Percentiles rank a stretch among this genome's conserved stretches.
phyloP scores from a whole-genome alignment of 2,329 filamentous ascomycete genomes.

The Fusarium globosum region DNA sequence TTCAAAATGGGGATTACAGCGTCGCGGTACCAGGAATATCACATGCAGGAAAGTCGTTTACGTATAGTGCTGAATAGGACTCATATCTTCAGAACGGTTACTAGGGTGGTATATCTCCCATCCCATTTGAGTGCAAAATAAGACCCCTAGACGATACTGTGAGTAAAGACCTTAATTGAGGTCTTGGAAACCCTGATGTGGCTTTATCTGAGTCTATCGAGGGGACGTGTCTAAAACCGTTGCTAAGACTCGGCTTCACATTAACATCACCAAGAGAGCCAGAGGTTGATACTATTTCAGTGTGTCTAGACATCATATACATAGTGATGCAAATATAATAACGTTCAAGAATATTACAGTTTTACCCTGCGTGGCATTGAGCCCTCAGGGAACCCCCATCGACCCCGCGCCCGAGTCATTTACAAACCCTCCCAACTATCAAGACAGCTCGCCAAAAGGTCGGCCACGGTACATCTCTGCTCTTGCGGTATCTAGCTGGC shows the following conservation, averaged over 20 bases:
- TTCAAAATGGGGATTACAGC: too few species aligned
- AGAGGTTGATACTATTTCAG: neutral
- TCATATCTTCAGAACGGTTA: too few species aligned
- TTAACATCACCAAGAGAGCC: accelerated
- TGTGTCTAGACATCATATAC: neutral
- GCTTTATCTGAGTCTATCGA: neutral
- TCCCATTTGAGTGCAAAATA: too few species aligned
- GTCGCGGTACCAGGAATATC: too few species aligned
- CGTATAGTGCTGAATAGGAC: too few species aligned
- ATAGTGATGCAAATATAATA: neutral
- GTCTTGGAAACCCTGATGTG: neutral
- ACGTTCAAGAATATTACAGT: neutral
- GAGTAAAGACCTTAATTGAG: accelerated
- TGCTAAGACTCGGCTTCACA: neutral
- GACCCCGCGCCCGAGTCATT: neutral
- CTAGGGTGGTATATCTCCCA: too few species aligned
- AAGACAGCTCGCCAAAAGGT: neutral
- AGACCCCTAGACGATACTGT: accelerated
- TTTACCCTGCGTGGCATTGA: neutral
- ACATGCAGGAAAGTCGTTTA: too few species aligned
- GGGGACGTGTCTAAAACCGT: neutral
- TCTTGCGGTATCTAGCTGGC: neutral
- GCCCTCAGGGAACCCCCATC: too few species aligned
- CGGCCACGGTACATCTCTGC: accelerated
- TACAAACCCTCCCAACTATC: neutral